Conservation (phyloP, 345 rosid species). For the Erucastrum elatum region DNA sequence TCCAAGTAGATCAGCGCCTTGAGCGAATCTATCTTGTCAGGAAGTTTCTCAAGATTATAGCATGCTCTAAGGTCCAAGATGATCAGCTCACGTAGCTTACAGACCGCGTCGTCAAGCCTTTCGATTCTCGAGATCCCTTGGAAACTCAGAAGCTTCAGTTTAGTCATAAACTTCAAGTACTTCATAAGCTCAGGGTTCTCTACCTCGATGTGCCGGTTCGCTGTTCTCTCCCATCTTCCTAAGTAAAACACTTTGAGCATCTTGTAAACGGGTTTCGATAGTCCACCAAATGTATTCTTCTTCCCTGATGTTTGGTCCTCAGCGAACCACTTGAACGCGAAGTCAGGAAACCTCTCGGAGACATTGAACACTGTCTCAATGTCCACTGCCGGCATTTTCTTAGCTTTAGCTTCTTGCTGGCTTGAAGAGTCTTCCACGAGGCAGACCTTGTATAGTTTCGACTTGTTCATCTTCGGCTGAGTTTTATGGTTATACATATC, state of each 20-base stretch:
- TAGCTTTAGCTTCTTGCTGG: constrained; percentile 26
- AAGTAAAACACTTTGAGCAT: constrained; percentile 41
- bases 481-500: constrained; percentile 2
- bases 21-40: constrained; percentile 44
- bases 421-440: constrained; percentile 39
- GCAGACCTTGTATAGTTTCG: constrained; percentile 36
- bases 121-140: constrained; percentile 59
- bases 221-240: constrained; percentile 51
- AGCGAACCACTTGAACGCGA: constrained; percentile 43
- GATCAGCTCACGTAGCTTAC: constrained; percentile 40
- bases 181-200: constrained; percentile 37
- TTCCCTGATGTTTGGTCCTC: constrained; percentile 1
- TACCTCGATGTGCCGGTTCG: constrained; percentile 47
- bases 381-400: background rate
- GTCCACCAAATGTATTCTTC: background rate
- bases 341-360: constrained; percentile 47
- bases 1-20: constrained; percentile 48
- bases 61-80: constrained; percentile 64
- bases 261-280: background rate
- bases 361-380: constrained; percentile 51
- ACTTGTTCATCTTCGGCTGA: constrained; percentile 26
- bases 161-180: constrained; percentile 38
- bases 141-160: constrained; percentile 46
- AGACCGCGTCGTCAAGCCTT: constrained; percentile 34
- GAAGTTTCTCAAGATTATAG: constrained; percentile 51